Conservation (phyloP, 148 eudicot genomes). For the Cornus florida region DNA sequence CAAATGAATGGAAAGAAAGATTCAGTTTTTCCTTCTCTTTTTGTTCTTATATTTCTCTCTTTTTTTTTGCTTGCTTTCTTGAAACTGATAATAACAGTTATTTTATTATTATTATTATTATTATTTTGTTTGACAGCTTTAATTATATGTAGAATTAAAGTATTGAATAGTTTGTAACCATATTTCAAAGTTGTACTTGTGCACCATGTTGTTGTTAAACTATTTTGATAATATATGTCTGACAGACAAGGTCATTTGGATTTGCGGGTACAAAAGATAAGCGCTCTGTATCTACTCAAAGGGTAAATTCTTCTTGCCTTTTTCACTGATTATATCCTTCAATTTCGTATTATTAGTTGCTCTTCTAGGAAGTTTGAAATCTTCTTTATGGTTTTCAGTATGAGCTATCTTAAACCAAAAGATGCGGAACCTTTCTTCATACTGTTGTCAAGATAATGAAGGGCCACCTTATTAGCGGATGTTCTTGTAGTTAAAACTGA, state of each 20-base stretch:
- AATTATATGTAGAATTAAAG: no score
- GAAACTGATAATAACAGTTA: background rate
- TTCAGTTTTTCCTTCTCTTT: background rate
- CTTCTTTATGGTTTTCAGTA: no score
- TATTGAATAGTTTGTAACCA: no score
- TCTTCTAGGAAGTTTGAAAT: no score
- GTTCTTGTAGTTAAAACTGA: background rate
- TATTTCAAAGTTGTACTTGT: background rate
- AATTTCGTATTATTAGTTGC: background rate
- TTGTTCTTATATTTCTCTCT: background rate
- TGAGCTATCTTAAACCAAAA: background rate
- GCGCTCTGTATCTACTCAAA: slow-evolving; percentile 89
- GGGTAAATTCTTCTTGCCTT: slow-evolving; percentile 36
- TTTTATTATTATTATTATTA: no score
- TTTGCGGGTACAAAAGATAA: slow-evolving; percentile 98
- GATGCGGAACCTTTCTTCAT: background rate
- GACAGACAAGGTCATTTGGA: slow-evolving; percentile 89
- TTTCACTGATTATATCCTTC: background rate
- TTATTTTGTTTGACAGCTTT: no score
- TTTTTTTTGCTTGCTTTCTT: background rate
- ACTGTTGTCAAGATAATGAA: background rate
- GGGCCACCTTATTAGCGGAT: background rate
- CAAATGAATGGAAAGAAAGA: background rate
- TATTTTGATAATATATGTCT: slow-evolving; percentile 18
- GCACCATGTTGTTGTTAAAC: background rate